A percentile compares a stretch with the other conserved stretches of the same genome.
These are phyloP conservation scores for Kokia cookei DNA, from an alignment of 441 rosid genomes.

Conservation along the genomic window DNA sequence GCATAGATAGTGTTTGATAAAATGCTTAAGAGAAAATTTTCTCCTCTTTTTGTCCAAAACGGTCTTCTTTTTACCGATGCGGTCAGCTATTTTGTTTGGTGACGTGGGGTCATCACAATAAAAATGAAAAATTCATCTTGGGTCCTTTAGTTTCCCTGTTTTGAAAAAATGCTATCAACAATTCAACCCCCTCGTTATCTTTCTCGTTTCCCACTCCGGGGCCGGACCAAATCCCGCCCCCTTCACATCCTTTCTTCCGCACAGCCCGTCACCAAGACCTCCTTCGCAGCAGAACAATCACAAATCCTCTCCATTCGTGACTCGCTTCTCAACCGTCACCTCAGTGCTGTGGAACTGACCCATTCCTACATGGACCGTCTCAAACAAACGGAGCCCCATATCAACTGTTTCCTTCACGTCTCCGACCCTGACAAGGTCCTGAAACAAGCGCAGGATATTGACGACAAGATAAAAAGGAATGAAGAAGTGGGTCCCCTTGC, in stretches of 20 bases:
- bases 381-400: slow-evolving; percentile 66
- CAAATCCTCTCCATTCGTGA: slow-evolving; percentile 71
- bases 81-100: background rate
- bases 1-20: background rate
- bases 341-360: slow-evolving; percentile 59
- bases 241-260: slow-evolving; percentile 15
- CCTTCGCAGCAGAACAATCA: slow-evolving; percentile 16
- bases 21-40: background rate
- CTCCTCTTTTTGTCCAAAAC: background rate
- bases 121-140: background rate
- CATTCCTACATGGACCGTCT: slow-evolving; percentile 68
- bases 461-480: slow-evolving; percentile 38
- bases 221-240: slow-evolving; percentile 8
- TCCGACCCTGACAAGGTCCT: slow-evolving; percentile 43
- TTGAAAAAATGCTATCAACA: slow-evolving; percentile 41
- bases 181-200: slow-evolving; percentile 54
- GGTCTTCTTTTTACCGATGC: background rate
- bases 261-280: slow-evolving; percentile 15
- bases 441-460: slow-evolving; percentile 49
- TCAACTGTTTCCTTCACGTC: slow-evolving; percentile 69
- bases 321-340: slow-evolving; percentile 68
- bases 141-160: no score
- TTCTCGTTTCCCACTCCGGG: slow-evolving; percentile 35
- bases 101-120: background rate
- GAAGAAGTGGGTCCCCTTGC: slow-evolving; percentile 74